A percentile compares a stretch with the other conserved stretches of the same genome.
Evolutionary conservation across 2,329 filamentous ascomycete genomes (phyloP).

Genomic region (Pochonia chlamydosporia): DNA sequence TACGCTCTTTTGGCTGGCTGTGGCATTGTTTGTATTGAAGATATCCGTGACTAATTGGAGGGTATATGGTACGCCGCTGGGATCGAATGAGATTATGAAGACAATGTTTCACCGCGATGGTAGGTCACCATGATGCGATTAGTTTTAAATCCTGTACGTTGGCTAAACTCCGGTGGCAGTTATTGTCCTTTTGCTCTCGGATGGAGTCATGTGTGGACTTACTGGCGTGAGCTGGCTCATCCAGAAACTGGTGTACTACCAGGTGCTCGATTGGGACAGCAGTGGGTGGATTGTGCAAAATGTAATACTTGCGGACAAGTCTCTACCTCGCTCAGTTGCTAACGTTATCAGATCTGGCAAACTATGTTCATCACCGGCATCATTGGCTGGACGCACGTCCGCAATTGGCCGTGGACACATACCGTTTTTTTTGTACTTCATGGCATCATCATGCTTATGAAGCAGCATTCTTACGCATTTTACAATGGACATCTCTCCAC

Average conservation of each 20-base stretch:
- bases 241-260: constrained; percentile 53
- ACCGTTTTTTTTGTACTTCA: constrained; percentile 74
- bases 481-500: constrained; percentile 71
- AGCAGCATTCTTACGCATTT: constrained; percentile 74
- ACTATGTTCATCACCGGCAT: constrained; percentile 54
- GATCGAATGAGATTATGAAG: constrained; percentile 65
- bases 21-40: constrained; percentile 60
- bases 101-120: constrained; percentile 55
- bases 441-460: constrained; percentile 73
- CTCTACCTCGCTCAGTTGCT: neutral
- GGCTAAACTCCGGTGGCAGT: constrained; percentile 24
- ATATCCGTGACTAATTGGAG: constrained; percentile 64
- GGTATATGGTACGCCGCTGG: constrained; percentile 61
- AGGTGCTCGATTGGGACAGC: constrained; percentile 61
- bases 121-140: constrained; percentile 17
- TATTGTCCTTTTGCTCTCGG: constrained; percentile 52
- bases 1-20: constrained; percentile 69
- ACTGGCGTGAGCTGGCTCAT: constrained; percentile 62
- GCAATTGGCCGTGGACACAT: constrained; percentile 80
- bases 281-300: constrained; percentile 71
- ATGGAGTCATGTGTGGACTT: constrained; percentile 62
- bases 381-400: constrained; percentile 59
- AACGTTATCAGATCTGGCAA: constrained; percentile 55
- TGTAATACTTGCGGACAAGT: constrained; percentile 29
- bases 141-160: neutral